These are phyloP conservation scores for Cutaneotrichosporon sp. DNA, from an alignment of 1,284 basidiomycete species.

Conservation along the genomic window DNA sequence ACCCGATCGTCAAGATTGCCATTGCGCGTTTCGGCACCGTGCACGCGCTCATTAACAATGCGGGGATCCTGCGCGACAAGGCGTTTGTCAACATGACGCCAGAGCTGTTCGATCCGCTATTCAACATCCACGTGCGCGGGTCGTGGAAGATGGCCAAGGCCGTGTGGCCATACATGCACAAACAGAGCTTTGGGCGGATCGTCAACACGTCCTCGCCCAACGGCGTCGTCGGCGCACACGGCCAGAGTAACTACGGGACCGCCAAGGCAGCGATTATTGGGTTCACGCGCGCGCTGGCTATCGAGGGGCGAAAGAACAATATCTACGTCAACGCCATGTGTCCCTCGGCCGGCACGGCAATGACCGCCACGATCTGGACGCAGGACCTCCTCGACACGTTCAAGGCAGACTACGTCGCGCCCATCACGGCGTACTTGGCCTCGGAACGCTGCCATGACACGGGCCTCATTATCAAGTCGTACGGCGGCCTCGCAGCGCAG, in stretches of 20 bases:
- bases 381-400: conserved; percentile 84
- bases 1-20: conserved; percentile 80
- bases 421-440: conserved; percentile 87
- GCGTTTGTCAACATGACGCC: conserved; percentile 85
- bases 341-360: conserved; percentile 83
- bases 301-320: conserved; percentile 89
- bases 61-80: conserved; percentile 88
- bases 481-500: conserved; percentile 87
- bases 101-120: conserved; percentile 88
- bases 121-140: conserved; percentile 71
- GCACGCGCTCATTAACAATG: conserved; percentile 88
- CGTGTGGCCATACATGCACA: conserved; percentile 93
- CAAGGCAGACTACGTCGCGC: conserved; percentile 79
- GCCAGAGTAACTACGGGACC: conserved; percentile 80
- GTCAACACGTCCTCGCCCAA: conserved; percentile 89
- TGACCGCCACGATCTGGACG: conserved; percentile 80
- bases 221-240: conserved; percentile 92
- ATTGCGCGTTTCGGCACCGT: conserved; percentile 82
- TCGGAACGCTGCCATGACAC: conserved; percentile 72
- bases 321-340: conserved; percentile 85
- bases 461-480: conserved; percentile 78
- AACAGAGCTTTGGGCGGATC: conserved; percentile 95
- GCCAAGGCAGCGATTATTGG: conserved; percentile 93
- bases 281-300: conserved; percentile 79
- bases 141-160: conserved; percentile 90